Base-by-base conservation (phyloP, 75 land plant genomes). In the Pinus taeda region DNA sequence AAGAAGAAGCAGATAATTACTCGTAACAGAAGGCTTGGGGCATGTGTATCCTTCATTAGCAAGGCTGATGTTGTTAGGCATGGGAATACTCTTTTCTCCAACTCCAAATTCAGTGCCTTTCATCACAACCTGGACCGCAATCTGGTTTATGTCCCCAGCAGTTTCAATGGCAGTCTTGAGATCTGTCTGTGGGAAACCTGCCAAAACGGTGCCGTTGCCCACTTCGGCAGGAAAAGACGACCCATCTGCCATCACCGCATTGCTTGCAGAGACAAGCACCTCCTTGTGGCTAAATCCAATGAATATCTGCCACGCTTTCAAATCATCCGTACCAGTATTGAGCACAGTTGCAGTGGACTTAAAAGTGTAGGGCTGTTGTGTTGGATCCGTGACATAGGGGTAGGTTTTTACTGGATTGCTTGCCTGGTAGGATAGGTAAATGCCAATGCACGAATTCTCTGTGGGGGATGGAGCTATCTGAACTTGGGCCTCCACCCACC, bases 71-170 rank as follows among this genome's bases (percentile, higher is more conserved):
- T 86, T 89, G 57, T 59, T 78, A 15, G 97, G 97, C 95, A 94
- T 81, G 4, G 99, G 98, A 29, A 79, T 78, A 13, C 59, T 78
- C 18, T 57, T 56, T 24, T 71, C 74, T 66, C 77, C 80, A 57
- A 88, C 80, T 5, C 98, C 99, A 62, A 94, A 96, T 75, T 86
- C 92, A 12, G 95, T 92, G 12, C 99, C 99, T 1, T 29, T 81
- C 9, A 96, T 22, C 7, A 69, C 42, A 33, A 94, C 36, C 45
- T 58, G 33, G 9, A 58, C 91, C 74, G 74, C 72, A 55, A 94
- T 94, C 64, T 92, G 87, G 30, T 49, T 75, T 15, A 77, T 21
- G 76, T 96, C 98, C 3, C 88, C 90, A 1, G 99, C 99, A 13
- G 99, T 96, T 0, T 94, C 95, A 36, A 96, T 89, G 15, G 98